These are phyloP conservation scores for Cystobasidium slooffiae DNA, from an alignment of 1,284 basidiomycete genomes.

Conservation along the genomic window DNA sequence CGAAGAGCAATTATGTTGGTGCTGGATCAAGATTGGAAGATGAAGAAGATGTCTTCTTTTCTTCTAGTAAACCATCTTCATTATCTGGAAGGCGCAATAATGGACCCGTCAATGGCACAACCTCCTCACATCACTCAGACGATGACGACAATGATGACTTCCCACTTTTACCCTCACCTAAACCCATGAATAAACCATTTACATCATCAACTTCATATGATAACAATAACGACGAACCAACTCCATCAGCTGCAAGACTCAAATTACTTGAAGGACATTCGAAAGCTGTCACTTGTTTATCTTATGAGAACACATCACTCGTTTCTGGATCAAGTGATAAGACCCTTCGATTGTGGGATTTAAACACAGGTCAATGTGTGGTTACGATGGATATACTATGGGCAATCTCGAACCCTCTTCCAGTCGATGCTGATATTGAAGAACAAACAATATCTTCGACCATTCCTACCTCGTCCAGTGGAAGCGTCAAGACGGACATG, in stretches of 20 bases:
- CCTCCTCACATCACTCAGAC: background rate
- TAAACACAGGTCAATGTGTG: slow-evolving; percentile 94
- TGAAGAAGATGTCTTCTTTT: slow-evolving; percentile 35
- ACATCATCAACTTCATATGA: background rate
- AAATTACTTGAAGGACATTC: slow-evolving; percentile 42
- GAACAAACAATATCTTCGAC: background rate
- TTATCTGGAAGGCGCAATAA: background rate
- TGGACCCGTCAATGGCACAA: background rate
- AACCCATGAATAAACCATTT: slow-evolving; percentile 17
- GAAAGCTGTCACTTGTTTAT: slow-evolving; percentile 42
- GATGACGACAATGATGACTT: slow-evolving; percentile 3
- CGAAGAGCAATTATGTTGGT: slow-evolving; percentile 6
- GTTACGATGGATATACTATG: slow-evolving; percentile 99
- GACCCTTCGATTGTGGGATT: slow-evolving; percentile 97
- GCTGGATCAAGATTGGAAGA: slow-evolving; percentile 16
- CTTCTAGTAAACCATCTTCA: slow-evolving; percentile 21
- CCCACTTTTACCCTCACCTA: slow-evolving; percentile 10
- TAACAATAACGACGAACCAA: background rate
- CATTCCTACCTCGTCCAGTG: background rate
- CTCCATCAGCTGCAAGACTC: slow-evolving; percentile 20
- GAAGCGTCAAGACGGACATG: slow-evolving; percentile 1
- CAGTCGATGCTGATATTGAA: slow-evolving; percentile 53
- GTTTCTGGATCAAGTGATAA: slow-evolving; percentile 98
- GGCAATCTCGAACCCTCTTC: slow-evolving; percentile 91
- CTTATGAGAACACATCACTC: slow-evolving; percentile 40